Evolutionary conservation across 2,329 filamentous ascomycete genomes (phyloP), one percentile per base, ranked within the genome.

Genomic region (Pseudonectria buxi): DNA sequence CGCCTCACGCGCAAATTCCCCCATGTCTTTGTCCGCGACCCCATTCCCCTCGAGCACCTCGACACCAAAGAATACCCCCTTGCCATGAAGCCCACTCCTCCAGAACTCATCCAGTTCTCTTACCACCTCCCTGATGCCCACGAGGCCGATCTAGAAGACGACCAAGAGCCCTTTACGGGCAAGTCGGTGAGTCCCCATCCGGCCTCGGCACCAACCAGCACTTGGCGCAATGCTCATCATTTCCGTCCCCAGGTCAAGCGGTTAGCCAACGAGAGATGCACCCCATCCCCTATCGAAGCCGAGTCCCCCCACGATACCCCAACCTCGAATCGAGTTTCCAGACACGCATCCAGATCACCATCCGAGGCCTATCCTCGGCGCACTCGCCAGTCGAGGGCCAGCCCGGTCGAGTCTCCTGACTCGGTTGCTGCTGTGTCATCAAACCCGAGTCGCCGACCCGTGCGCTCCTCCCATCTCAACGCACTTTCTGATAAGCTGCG

Each of bases 51-150:
- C 24, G 69, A 75, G 40, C 74, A 81, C 35, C 76, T 95, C 39
- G 88, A 96, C 60, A 72, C 83, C 11, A 94, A 94, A 58, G 79
- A 92, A 51, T 98, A 94, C 58, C 92, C 92, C 26, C 70, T 98
- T 22, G 90, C 90, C 26, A 74, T 76, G 43, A 81, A 85, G 32
- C 83, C 86, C 1, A 94, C 89, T 2, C 92, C 92, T 3, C 75
- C 79, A 12, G 81, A 84, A 33, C 68, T 98, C 41, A 78, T 79
- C 44, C 80, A 79, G 37, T 83, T 96, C 55, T 80, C 76, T 27
- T 89, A 94, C 50, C 78, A 82, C 24, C 46, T 74, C 33, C 66
- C 84, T 25, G 36, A 39, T 26, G 35, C 48, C 7, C 43, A 51
- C 6, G 57, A 58, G 22, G 49, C 53, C 3, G 53, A 56, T 14